Percentiles rank a stretch among this genome's conserved stretches.
These are phyloP conservation scores for Solanum raphanifolium DNA, from an alignment of 257 asterid genomes.

Conservation along the genomic window DNA sequence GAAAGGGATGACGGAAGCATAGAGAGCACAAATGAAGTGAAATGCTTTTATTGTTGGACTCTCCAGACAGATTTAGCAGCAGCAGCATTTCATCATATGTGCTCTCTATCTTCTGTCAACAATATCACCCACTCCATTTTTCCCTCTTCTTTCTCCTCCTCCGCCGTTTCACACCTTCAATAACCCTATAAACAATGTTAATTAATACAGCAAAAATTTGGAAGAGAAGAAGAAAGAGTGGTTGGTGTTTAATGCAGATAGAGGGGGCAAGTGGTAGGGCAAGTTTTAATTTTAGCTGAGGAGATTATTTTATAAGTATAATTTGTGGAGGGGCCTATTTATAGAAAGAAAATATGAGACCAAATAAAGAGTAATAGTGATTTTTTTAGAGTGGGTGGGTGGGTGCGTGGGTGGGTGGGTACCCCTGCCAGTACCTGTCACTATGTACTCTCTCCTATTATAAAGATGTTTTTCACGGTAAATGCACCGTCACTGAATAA, in stretches of 20 bases:
- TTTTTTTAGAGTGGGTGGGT: not conserved
- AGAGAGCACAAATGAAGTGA: slow-evolving; percentile 67
- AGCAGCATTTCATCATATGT: slow-evolving; percentile 34
- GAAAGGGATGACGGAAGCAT: slow-evolving; percentile 53
- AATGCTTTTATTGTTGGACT: slow-evolving; percentile 17
- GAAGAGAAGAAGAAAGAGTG: not conserved
- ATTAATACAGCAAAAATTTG: not conserved
- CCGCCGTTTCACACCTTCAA: not conserved
- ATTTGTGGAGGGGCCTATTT: not conserved
- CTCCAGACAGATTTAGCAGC: slow-evolving; percentile 14
- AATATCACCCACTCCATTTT: not conserved
- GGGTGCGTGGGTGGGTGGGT: not conserved
- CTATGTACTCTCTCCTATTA: not conserved
- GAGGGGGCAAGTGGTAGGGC: not conserved
- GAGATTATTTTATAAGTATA: not conserved
- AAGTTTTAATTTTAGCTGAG: not conserved
- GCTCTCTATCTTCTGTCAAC: slow-evolving; percentile 55
- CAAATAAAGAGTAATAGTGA: not conserved
- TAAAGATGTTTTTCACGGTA: not conserved
- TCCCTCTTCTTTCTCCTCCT: not conserved
- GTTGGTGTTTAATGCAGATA: not conserved
- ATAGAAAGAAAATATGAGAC: not conserved
- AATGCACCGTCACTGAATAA: not conserved
- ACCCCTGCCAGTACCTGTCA: not conserved
- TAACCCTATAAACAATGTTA: not conserved